Base-by-base conservation (phyloP, 495 filamentous ascomycete genomes). In the Xylaria castorea region DNA sequence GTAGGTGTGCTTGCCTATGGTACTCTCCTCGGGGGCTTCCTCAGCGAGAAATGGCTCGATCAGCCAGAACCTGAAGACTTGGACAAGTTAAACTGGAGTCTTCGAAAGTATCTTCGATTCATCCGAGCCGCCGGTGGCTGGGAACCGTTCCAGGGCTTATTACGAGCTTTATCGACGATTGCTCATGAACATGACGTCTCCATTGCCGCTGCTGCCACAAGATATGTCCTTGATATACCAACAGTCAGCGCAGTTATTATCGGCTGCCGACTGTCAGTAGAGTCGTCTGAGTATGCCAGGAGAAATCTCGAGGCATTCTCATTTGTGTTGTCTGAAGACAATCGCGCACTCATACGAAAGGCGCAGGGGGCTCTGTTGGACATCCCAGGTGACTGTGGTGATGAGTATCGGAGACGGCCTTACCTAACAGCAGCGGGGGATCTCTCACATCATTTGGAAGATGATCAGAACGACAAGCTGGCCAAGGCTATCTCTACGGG, bases 1-100 rank as follows among this genome's bases (percentile, higher is more conserved):
- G 72, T 84, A 74, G 81, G 80, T 32, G 74, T 84, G 9, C 74
- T 84, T 40, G 81, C 81, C 22, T 83, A 83, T 73, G 81, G 82
- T 11, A 80, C 81, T 16, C 67, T 84, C 51, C 71, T 80, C 51
- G 80, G 81, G 32, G 81, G 80, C 32, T 81, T 83, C 46, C 74
- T 84, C 0, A 75, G 79, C 34, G 81, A 83, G 48, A 78, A 75
- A 61, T 84, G 81, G 81, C 70, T 82, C 6, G 80, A 75, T 62
- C 68, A 77, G 48, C 51, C 75, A 9, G 77, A 77, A 30, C 81
- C 82, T 27, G 73, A 79, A 51, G 75, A 78, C 27, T 60, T 74
- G 55, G 46, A 71, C 25, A 16, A 36, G n/a, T 78, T 82, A 71
- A 83, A 81, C 57, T 77, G 80, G 20, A 84, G 82, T 74, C 78